Base-by-base conservation (phyloP, 2,329 filamentous ascomycete species). In the Acrocalymma vagum region DNA sequence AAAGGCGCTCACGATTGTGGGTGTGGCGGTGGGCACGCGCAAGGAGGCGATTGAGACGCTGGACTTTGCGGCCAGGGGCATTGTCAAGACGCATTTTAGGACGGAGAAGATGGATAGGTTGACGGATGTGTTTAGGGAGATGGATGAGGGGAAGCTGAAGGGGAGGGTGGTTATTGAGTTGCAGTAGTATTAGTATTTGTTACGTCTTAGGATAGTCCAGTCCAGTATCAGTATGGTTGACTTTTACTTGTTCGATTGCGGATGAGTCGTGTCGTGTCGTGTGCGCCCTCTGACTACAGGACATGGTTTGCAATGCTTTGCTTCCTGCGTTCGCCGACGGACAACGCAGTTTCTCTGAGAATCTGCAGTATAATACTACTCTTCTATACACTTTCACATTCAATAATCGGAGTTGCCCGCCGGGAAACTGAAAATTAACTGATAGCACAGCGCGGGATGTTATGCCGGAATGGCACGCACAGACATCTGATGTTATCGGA, bases 41-140 rank as follows among this genome's bases (percentile, higher is more conserved):
- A 71, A 67, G 45, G 75, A 78, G 41, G 76, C 76, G 10, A 76
- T 77, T 43, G 76, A 78, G 63, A 72, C 72, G 16, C 49, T 78
- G 53, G 70, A 76, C 15, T 70, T 78, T 54, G 75, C 74, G 7
- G 57, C 55, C 0, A 55, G 65, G 10, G 63, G 63, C 0, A 48
- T 78, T 5, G 68, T 78, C 11, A 78, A 78, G 70, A 75, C 72
- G 34, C 74, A 78, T 55, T 77, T 63, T 54, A 52, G 68, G 37
- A 60, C 62, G 1, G 72, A 72, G 53, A 75, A 73, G 66, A 72
- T 78, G 73, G 74, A 77, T 1, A 70, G 72, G 48, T 53, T 79
- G 54, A 74, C 73, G 7, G 53, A 63, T 2, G 52, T 72, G 1
- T 79, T 79, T 50, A 53, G 75, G 51, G 64, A 77, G 51, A 78